These are phyloP conservation scores for Cicer yamashitae DNA, from an alignment of 306 rosid genomes.

Conservation along the genomic window DNA sequence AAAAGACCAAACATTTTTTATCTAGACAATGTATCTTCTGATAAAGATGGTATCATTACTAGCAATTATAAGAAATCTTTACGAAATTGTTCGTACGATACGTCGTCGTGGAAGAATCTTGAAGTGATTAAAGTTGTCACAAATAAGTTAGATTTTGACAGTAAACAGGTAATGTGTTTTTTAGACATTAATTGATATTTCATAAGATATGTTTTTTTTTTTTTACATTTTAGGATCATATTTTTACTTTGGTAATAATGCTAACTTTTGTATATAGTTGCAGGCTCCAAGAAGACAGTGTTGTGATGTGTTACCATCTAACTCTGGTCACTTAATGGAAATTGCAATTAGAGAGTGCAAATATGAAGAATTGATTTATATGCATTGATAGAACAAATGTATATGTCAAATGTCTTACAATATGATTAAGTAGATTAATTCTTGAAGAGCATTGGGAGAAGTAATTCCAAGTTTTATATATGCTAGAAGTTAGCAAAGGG, in stretches of 20 bases:
- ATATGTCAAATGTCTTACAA: not conserved
- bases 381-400: conserved; percentile 48
- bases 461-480: not conserved
- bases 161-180: conserved; percentile 60
- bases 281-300: conserved; percentile 80
- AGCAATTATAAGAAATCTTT: conserved; percentile 58
- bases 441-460: not conserved
- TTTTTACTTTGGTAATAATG: conserved; percentile 6
- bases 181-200: not conserved
- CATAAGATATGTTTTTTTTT: not conserved
- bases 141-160: conserved; percentile 60
- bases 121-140: conserved; percentile 67
- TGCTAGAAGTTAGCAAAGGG: not conserved
- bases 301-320: conserved; percentile 67
- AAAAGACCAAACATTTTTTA: conserved; percentile 68
- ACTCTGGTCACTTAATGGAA: conserved; percentile 53
- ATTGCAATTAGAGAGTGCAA: conserved; percentile 77
- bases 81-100: conserved; percentile 58
- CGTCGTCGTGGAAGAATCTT: conserved; percentile 52
- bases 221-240: not conserved
- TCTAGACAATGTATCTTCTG: conserved; percentile 50
- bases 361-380: conserved; percentile 65
- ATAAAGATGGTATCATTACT: conserved; percentile 48
- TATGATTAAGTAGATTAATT: not conserved
- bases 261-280: conserved; percentile 54